Evolutionary conservation across 108 stramenopile species (phyloP).

Genomic region (Pseudonitzschia delicatissima): DNA sequence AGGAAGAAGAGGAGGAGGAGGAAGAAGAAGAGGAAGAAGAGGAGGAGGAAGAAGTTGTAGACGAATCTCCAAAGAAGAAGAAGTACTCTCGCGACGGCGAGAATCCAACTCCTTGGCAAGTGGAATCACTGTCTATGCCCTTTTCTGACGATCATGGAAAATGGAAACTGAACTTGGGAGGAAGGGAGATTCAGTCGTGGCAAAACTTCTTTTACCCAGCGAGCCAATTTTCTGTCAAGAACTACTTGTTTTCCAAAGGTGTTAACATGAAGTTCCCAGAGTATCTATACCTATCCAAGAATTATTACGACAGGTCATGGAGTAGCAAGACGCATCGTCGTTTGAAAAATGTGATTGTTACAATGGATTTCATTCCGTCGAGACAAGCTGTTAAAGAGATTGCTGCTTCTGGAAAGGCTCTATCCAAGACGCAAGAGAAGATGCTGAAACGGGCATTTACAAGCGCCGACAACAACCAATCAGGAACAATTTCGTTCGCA

Average conservation of each 20-base stretch:
- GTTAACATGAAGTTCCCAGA: constrained; percentile 76
- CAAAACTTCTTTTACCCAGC: constrained; percentile 93
- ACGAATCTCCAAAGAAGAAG: constrained; percentile 91
- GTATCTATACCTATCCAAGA: constrained; percentile 86
- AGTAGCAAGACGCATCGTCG: constrained; percentile 92
- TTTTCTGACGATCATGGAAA: constrained; percentile 29
- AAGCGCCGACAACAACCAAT: constrained; percentile 76
- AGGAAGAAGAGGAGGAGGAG: constrained; percentile 94
- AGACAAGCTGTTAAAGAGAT: constrained; percentile 64
- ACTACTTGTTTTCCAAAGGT: constrained; percentile 82
- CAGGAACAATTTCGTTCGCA: constrained; percentile 78
- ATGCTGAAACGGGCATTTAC: constrained; percentile 86
- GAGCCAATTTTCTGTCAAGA: constrained; percentile 91
- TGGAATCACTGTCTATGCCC: constrained; percentile 75
- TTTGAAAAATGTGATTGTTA: constrained; percentile 96
- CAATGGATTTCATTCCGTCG: constrained; percentile 89
- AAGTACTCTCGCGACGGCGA: constrained; percentile 97
- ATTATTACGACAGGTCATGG: constrained; percentile 96
- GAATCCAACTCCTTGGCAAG: constrained; percentile 89
- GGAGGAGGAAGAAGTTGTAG: constrained; percentile 93
- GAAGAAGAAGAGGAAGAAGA: constrained; percentile 89
- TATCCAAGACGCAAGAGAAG: constrained; percentile 86
- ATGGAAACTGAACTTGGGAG: constrained; percentile 23
- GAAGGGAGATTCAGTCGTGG: constrained; percentile 48
- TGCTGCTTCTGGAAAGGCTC: constrained; percentile 69